phyloP scores from a whole-genome alignment of 1,139 yeast species.

The Yamadazyma triangularis region DNA sequence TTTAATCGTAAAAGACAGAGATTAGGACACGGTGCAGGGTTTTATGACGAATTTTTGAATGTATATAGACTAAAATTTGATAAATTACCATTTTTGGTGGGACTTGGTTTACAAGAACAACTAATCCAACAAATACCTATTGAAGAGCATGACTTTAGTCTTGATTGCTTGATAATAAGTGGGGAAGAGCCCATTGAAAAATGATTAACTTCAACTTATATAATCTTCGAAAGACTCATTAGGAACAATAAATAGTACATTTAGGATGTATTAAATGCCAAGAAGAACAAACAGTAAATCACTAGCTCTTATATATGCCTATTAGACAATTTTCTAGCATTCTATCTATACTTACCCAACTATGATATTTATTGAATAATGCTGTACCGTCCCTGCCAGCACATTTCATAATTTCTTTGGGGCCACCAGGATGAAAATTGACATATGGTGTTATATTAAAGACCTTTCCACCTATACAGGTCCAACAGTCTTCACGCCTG shows the following conservation, averaged over 20 bases:
- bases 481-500: constrained; percentile 73
- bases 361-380: constrained; percentile 75
- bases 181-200: constrained; percentile 1
- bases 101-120: constrained; percentile 70
- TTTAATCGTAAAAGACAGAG: constrained; percentile 54
- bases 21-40: constrained; percentile 92
- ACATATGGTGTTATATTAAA: constrained; percentile 82
- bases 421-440: constrained; percentile 92
- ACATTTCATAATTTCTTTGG: constrained; percentile 66
- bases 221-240: not conserved
- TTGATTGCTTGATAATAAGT: constrained; percentile 55
- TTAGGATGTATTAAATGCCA: no score
- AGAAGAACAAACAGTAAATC: not conserved
- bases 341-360: constrained; percentile 86
- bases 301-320: constrained; percentile 43
- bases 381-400: constrained; percentile 84
- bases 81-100: constrained; percentile 46
- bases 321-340: constrained; percentile 74
- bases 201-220: not conserved
- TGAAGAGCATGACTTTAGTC: constrained; percentile 65
- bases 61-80: constrained; percentile 37
- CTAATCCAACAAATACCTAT: constrained; percentile 54
- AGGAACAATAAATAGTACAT: constrained; percentile 4
- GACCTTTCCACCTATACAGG: constrained; percentile 73
- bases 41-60: constrained; percentile 73